Evolutionary conservation across 78 protist species (phyloP).

Genomic region (Acrasis kona): DNA sequence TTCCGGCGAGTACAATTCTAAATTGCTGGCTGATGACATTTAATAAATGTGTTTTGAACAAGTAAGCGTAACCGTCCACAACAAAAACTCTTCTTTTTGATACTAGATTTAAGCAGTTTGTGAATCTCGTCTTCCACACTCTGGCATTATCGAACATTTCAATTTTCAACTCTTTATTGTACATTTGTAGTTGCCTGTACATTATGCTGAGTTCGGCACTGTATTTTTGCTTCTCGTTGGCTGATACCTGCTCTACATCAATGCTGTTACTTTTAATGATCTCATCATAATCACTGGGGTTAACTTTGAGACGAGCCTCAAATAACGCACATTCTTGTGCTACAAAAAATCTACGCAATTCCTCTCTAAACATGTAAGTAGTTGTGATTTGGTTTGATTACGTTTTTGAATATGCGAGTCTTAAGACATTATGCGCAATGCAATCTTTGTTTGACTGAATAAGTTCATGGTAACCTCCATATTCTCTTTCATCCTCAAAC

Average conservation of each 20-base stretch:
- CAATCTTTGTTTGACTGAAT: background rate
- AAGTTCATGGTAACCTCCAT: background rate
- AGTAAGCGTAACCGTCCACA: constrained; percentile 14
- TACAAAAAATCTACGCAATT: constrained; percentile 14
- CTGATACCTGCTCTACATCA: background rate
- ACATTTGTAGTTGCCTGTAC: no score
- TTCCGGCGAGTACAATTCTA: background rate
- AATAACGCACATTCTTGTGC: constrained; percentile 12
- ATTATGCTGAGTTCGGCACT: background rate
- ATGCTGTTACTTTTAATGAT: background rate
- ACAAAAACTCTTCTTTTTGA: constrained; percentile 13
- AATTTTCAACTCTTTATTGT: background rate
- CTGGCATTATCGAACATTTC: background rate
- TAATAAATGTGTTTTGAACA: background rate
- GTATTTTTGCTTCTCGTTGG: background rate
- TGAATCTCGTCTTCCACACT: background rate
- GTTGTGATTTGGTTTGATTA: background rate
- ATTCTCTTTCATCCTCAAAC: background rate
- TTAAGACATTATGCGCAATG: background rate
- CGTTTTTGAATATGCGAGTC: background rate
- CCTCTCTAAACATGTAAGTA: background rate
- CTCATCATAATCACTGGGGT: background rate
- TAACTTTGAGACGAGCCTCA: background rate
- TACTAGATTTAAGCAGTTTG: constrained; percentile 16
- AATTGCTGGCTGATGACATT: background rate